Evolutionary conservation across 208 protist species (phyloP).

Genomic region (Borovskyia barvae): DNA sequence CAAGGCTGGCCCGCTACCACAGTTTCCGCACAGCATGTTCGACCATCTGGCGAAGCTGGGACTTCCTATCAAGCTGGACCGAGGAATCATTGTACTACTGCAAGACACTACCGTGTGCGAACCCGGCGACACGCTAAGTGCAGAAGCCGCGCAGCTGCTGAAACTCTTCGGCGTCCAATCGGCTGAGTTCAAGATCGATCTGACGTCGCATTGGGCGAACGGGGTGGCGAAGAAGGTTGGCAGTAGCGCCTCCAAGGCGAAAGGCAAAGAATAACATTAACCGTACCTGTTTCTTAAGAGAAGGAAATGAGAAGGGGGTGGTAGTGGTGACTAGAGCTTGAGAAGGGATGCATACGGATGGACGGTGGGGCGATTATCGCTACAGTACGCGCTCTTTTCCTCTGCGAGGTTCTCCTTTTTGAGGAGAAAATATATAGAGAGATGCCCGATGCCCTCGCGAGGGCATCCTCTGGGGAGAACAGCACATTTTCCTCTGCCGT

Average conservation of each 20-base stretch:
- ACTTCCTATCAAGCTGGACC: slow-evolving; percentile 89
- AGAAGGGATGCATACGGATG: too few relatives aligned
- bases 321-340: too few relatives aligned
- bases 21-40: slow-evolving; percentile 94
- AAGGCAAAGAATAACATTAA: neutral
- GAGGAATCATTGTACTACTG: slow-evolving; percentile 87
- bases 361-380: too few relatives aligned
- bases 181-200: slow-evolving; percentile 80
- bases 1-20: slow-evolving; percentile 66
- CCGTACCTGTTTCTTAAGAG: neutral
- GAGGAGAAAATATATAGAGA: too few relatives aligned
- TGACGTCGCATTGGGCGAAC: slow-evolving; percentile 87
- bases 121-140: slow-evolving; percentile 85
- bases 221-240: slow-evolving; percentile 79
- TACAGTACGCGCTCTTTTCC: too few relatives aligned
- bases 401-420: too few relatives aligned
- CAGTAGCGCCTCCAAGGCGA: slow-evolving; percentile 9
- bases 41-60: slow-evolving; percentile 90
- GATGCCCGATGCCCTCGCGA: too few relatives aligned
- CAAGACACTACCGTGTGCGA: slow-evolving; percentile 90
- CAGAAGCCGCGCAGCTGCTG: slow-evolving; percentile 89
- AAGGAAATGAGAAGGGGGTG: neutral
- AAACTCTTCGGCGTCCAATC: slow-evolving; percentile 84
- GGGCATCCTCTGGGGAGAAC: too few relatives aligned
- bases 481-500: too few relatives aligned